Percentiles rank a stretch among this genome's conserved stretches.
Conservation (phyloP, 306 rosid genomes). For the Trifolium dubium region DNA sequence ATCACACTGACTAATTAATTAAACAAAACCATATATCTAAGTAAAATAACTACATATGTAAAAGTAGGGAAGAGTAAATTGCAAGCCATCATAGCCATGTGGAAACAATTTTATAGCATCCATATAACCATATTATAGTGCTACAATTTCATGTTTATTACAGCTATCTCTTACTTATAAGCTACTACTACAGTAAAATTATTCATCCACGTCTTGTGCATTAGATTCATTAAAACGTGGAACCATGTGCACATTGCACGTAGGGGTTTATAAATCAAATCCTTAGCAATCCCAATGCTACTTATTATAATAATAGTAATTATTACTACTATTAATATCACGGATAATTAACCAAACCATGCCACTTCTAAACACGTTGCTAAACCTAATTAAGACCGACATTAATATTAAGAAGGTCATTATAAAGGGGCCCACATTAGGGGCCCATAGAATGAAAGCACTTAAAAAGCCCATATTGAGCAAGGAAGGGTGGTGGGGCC, state of each 20-base stretch:
- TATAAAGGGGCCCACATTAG: constrained; percentile 48
- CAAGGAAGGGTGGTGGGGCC: constrained; percentile 65
- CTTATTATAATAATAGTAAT: not conserved
- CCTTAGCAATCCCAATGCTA: constrained; percentile 44
- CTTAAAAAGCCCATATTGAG: constrained; percentile 63
- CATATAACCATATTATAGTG: not conserved
- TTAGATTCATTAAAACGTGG: constrained; percentile 56
- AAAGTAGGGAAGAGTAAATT: constrained; percentile 53
- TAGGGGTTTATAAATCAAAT: constrained; percentile 38
- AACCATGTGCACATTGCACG: constrained; percentile 62
- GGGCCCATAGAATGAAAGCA: constrained; percentile 62
- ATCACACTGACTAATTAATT: too few species aligned
- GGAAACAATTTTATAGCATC: constrained; percentile 48
- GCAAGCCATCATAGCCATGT: constrained; percentile 62
- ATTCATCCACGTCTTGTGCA: constrained; percentile 36
- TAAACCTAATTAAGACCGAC: constrained; percentile 34
- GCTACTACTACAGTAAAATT: constrained; percentile 34
- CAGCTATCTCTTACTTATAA: constrained; percentile 33
- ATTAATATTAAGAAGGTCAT: constrained; percentile 23
- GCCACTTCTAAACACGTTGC: constrained; percentile 18
- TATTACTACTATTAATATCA: constrained; percentile 5
- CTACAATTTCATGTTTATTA: not conserved
- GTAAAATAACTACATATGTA: not conserved
- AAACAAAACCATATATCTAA: too few species aligned
- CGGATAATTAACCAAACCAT: not conserved